Evolutionary conservation across 2,329 filamentous ascomycete species (phyloP).

Genomic region (Arthrobotrys conoides): DNA sequence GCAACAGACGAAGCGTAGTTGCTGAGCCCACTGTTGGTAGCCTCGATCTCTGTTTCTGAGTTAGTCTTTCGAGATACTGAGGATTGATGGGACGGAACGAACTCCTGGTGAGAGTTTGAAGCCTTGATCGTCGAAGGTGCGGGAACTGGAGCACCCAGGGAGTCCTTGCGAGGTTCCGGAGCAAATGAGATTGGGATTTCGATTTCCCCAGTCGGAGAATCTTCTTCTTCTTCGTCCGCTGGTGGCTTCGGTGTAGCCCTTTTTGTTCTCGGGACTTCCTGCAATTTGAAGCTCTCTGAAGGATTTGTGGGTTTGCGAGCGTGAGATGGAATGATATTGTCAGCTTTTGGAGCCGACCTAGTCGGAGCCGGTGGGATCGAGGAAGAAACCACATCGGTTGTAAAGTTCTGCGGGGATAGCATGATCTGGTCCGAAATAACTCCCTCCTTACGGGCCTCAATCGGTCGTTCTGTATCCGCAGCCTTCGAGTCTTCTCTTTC

Average conservation of each 20-base stretch:
- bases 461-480: constrained; percentile 58
- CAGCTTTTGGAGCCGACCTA: constrained; percentile 39
- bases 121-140: constrained; percentile 11
- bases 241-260: constrained; percentile 65
- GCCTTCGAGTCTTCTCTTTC: constrained; percentile 62
- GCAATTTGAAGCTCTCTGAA: constrained; percentile 79
- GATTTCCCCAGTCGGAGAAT: constrained; percentile 23
- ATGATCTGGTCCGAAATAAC: constrained; percentile 51
- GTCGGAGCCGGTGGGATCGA: constrained; percentile 35
- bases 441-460: constrained; percentile 33
- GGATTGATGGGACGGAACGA: constrained; percentile 50
- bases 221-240: constrained; percentile 27
- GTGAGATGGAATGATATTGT: constrained; percentile 58
- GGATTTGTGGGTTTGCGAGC: constrained; percentile 60
- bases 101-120: constrained; percentile 40
- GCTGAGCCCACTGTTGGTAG: constrained; percentile 48
- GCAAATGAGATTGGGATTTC: constrained; percentile 51
- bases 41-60: constrained; percentile 55
- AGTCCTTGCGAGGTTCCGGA: constrained; percentile 54
- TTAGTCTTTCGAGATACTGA: constrained; percentile 57
- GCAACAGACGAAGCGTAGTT: constrained; percentile 56
- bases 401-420: constrained; percentile 47
- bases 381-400: constrained; percentile 24
- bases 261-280: constrained; percentile 81
- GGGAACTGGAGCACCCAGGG: constrained; percentile 34